A percentile compares a stretch with the other conserved stretches of the same genome.
These are phyloP conservation scores for Phytophthora agathidicida DNA, from an alignment of 352 stramenopile species.

Conservation along the genomic window DNA sequence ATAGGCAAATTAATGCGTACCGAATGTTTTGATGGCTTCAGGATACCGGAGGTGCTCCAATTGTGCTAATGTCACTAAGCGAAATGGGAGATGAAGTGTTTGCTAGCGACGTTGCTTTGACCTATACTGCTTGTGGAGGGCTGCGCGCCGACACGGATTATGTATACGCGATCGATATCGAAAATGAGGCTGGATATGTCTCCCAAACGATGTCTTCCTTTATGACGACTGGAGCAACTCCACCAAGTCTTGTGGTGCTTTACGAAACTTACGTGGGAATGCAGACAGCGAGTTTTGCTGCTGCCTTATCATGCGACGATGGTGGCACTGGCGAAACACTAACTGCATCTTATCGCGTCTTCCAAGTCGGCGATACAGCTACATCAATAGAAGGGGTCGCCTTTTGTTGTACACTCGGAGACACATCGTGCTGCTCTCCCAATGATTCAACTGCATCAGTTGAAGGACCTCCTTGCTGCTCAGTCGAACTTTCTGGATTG, in stretches of 20 bases:
- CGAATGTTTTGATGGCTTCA: not conserved
- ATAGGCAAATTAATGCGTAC: not conserved
- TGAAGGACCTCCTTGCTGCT: slow-evolving; percentile 13
- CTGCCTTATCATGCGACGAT: slow-evolving; percentile 40
- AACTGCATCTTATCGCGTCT: slow-evolving; percentile 9
- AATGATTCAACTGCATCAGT: slow-evolving; percentile 34
- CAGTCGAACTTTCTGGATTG: slow-evolving; percentile 17
- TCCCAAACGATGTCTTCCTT: slow-evolving; percentile 32
- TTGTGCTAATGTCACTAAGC: slow-evolving; percentile 43
- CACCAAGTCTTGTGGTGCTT: slow-evolving; percentile 21
- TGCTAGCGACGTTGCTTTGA: slow-evolving; percentile 21
- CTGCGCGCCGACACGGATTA: slow-evolving; percentile 30
- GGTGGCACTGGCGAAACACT: slow-evolving; percentile 17
- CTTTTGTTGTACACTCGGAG: too few species aligned
- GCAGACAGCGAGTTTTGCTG: slow-evolving; percentile 17
- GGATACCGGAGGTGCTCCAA: slow-evolving; percentile 48
- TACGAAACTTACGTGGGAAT: slow-evolving; percentile 2
- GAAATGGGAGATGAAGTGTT: slow-evolving; percentile 33
- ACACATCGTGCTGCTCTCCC: too few species aligned
- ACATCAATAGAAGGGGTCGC: slow-evolving; percentile 24
- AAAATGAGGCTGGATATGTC: slow-evolving; percentile 44
- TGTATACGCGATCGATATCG: slow-evolving; percentile 51
- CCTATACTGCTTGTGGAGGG: slow-evolving; percentile 43
- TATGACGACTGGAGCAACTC: slow-evolving; percentile 13
- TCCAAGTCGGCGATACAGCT: slow-evolving; percentile 16